A percentile compares a stretch with the other conserved stretches of the same genome.
These are phyloP conservation scores for Heimioporus punctisporus DNA, from an alignment of 1,284 basidiomycete genomes.

Conservation along the genomic window DNA sequence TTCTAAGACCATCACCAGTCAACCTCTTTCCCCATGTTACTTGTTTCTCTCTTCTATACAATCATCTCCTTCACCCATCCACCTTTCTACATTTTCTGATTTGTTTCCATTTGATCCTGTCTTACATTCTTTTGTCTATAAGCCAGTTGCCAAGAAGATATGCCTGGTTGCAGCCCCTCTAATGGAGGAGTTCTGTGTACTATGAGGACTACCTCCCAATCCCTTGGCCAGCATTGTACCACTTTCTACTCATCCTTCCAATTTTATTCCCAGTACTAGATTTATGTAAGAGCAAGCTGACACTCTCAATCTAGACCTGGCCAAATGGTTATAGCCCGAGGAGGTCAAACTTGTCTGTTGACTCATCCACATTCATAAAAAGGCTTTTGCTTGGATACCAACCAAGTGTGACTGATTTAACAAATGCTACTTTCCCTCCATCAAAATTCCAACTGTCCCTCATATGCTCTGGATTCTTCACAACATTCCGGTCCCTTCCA, in stretches of 20 bases:
- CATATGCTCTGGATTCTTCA: constrained; percentile 20
- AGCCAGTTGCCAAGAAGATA: too few species aligned
- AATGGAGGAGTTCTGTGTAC: background rate
- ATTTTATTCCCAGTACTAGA: background rate
- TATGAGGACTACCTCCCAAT: fast-evolving
- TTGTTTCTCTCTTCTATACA: too few species aligned
- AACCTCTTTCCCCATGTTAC: too few species aligned
- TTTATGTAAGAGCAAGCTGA: background rate
- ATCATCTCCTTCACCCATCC: too few species aligned
- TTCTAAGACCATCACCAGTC: too few species aligned
- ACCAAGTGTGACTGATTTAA: constrained; percentile 15
- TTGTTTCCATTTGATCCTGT: background rate
- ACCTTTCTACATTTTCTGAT: too few species aligned
- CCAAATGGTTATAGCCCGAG: constrained; percentile 11
- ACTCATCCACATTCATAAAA: constrained; percentile 26
- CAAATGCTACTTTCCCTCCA: constrained; percentile 11
- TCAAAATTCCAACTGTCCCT: constrained; percentile 8
- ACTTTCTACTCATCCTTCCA: background rate
- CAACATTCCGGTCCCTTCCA: constrained; percentile 21
- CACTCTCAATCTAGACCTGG: constrained; percentile 2
- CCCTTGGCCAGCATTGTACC: background rate
- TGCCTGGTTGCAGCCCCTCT: too few species aligned
- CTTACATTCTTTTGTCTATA: background rate
- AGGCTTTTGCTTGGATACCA: constrained; percentile 28
- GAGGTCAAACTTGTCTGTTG: constrained; percentile 29